Evolutionary conservation across 129 eudicot species (phyloP).

Genomic region (Arctium lappa): DNA sequence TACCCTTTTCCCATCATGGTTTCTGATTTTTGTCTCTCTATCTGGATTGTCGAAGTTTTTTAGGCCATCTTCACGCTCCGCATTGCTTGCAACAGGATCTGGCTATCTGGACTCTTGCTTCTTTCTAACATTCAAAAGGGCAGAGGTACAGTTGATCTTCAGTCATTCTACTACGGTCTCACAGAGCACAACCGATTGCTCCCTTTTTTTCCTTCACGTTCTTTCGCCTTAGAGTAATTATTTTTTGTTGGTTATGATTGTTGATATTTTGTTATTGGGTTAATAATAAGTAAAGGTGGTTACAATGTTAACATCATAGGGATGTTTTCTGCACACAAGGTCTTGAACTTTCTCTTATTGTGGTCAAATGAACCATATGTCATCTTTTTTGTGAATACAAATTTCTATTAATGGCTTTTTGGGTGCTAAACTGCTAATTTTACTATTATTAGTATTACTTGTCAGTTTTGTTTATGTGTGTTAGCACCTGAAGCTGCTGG

Average conservation of each 20-base stretch:
- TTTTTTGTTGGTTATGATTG: conserved; percentile 12
- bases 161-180: conserved; percentile 13
- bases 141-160: conserved; percentile 15
- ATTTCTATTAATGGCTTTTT: neutral
- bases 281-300: conserved; percentile 18
- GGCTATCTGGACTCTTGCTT: conserved; percentile 6
- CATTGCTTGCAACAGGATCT: neutral
- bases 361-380: conserved; percentile 10
- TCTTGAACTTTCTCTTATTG: conserved; percentile 8
- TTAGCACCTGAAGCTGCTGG: neutral
- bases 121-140: conserved; percentile 22
- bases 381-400: conserved; percentile 17
- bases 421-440: neutral
- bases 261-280: conserved; percentile 16
- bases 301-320: conserved; percentile 10
- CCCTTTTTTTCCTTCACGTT: neutral
- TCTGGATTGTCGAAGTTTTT: conserved; percentile 2
- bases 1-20: conserved; percentile 14
- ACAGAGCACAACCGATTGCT: conserved; percentile 10
- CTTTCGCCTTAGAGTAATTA: conserved; percentile 13
- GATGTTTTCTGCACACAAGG: conserved; percentile 6
- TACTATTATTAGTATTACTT: neutral
- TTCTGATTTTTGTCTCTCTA: neutral
- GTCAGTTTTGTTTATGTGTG: neutral
- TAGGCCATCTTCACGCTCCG: conserved; percentile 1